These are phyloP conservation scores for Stenogyne calaminthoides DNA, from an alignment of 305 asterid genomes.

Conservation along the genomic window DNA sequence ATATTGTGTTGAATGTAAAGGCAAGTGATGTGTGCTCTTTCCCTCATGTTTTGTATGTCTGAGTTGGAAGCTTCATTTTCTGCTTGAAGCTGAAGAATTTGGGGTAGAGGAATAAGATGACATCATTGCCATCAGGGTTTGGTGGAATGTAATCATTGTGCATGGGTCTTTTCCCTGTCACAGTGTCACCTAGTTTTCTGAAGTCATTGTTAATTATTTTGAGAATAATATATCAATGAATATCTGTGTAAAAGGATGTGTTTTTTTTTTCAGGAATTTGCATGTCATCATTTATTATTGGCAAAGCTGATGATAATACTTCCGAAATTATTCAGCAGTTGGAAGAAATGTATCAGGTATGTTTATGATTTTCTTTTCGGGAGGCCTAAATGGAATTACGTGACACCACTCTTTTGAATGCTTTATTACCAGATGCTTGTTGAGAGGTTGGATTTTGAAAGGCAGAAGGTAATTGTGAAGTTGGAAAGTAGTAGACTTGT, in stretches of 20 bases:
- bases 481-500: constrained; percentile 31
- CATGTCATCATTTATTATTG: constrained; percentile 68
- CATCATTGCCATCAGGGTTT: not conserved
- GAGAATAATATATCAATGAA: not conserved
- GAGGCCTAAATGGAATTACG: constrained; percentile 12
- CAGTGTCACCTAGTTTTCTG: not conserved
- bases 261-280: constrained; percentile 55
- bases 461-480: constrained; percentile 48
- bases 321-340: constrained; percentile 51
- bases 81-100: not conserved
- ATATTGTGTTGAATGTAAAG: not conserved
- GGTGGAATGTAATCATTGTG: not conserved
- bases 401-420: constrained; percentile 28
- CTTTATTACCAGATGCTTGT: constrained; percentile 53
- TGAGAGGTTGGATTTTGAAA: constrained; percentile 63
- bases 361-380: constrained; percentile 26
- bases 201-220: not conserved
- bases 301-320: constrained; percentile 45
- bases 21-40: not conserved
- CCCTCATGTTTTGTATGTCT: not conserved
- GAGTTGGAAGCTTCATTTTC: not conserved
- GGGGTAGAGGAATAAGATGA: not conserved
- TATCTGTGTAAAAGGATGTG: constrained; percentile 20
- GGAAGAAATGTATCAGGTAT: constrained; percentile 84
- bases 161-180: constrained; percentile 8